Evolutionary conservation across 139 green algal genomes (phyloP).

Genomic region (Micromonas commoda): DNA sequence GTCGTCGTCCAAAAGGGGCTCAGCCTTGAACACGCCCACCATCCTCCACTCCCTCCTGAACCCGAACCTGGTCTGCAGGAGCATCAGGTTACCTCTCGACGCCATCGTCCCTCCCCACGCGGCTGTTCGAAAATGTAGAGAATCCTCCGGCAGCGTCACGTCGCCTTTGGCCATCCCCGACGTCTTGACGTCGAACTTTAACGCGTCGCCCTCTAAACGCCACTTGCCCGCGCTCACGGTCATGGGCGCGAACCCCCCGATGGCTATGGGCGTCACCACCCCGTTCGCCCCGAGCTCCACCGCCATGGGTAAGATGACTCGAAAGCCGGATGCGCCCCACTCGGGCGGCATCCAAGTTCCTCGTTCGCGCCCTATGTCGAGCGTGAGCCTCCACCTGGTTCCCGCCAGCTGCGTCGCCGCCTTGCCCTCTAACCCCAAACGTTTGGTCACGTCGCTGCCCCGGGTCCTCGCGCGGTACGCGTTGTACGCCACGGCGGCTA

Average conservation of each 20-base stretch:
- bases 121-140: background rate
- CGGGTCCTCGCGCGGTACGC: background rate
- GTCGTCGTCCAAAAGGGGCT: background rate
- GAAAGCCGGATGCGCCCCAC: conserved; percentile 17
- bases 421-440: background rate
- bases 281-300: background rate
- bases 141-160: background rate
- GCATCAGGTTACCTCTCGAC: background rate
- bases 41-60: conserved; percentile 7
- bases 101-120: conserved; percentile 2
- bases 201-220: conserved; percentile 14
- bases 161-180: background rate
- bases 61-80: background rate
- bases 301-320: conserved; percentile 11
- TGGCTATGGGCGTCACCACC: background rate
- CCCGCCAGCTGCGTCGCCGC: background rate
- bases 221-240: background rate
- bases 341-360: conserved; percentile 28
- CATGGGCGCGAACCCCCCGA: background rate
- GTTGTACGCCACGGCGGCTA: background rate
- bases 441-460: background rate
- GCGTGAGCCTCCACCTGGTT: background rate
- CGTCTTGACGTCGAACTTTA: background rate
- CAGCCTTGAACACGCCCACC: conserved; percentile 5
- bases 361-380: conserved; percentile 9